Conservation (phyloP, 805 yeast species). For the Kregervanrija delftensis region DNA sequence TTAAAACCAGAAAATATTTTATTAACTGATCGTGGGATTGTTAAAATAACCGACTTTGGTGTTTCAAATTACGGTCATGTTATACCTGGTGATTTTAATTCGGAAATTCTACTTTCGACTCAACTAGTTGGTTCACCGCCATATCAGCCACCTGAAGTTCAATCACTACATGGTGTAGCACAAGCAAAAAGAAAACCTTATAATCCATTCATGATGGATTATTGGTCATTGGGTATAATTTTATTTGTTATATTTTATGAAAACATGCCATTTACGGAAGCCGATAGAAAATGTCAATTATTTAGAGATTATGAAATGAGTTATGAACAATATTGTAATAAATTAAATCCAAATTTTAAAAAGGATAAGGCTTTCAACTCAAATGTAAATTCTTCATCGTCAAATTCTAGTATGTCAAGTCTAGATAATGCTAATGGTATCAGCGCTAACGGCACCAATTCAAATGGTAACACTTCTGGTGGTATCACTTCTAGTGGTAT, state of each 20-base stretch:
- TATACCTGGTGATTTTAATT: conserved; percentile 44
- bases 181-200: conserved; percentile 30
- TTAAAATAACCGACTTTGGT: conserved; percentile 91
- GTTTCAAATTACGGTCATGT: conserved; percentile 68
- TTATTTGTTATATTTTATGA: conserved; percentile 56
- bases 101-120: conserved; percentile 33
- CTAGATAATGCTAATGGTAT: neutral
- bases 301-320: conserved; percentile 50
- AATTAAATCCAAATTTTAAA: conserved; percentile 35
- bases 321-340: conserved; percentile 30
- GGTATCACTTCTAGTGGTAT: neutral
- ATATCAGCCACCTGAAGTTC: conserved; percentile 76
- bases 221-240: conserved; percentile 71
- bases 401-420: neutral
- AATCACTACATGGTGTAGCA: conserved; percentile 38
- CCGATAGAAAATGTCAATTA: conserved; percentile 35
- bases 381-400: conserved; percentile 6
- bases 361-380: conserved; percentile 29
- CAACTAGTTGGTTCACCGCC: conserved; percentile 80
- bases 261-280: conserved; percentile 53
- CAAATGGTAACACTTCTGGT: neutral
- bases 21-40: conserved; percentile 47
- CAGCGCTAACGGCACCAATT: neutral
- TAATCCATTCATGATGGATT: conserved; percentile 67
- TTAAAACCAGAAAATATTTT: conserved; percentile 90